These are phyloP conservation scores for Aspergillus kassunensis DNA, from an alignment of 495 filamentous ascomycete genomes.

Conservation along the genomic window DNA sequence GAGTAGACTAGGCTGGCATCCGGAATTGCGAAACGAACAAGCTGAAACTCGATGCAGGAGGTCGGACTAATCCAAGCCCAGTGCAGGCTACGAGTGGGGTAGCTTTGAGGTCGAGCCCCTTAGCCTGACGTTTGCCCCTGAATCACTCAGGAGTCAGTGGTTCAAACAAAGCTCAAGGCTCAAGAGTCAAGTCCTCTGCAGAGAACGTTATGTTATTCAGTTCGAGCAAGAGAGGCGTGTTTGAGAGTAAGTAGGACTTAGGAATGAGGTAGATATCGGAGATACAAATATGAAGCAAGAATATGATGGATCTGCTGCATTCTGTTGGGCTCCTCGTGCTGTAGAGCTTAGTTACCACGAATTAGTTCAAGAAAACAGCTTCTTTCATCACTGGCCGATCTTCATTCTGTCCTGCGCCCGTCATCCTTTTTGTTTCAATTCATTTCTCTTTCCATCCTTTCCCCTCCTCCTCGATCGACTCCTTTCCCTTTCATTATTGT, in stretches of 20 bases:
- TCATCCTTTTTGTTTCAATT: constrained; percentile 16
- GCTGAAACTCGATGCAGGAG: constrained; percentile 2
- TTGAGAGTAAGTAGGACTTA: no score
- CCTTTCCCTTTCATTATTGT: constrained; percentile 16
- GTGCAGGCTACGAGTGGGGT: constrained; percentile 13
- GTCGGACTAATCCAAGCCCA: constrained; percentile 7
- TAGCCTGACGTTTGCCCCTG: constrained; percentile 18
- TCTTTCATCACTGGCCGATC: constrained; percentile 17
- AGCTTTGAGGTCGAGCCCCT: constrained; percentile 13
- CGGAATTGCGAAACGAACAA: not conserved
- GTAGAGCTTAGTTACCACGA: no score
- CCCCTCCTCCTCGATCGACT: constrained; percentile 13
- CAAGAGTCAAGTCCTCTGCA: no score
- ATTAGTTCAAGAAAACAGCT: constrained; percentile 7
- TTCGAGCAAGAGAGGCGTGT: no score
- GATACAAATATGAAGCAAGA: not conserved
- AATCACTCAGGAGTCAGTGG: not conserved
- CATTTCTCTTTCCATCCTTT: constrained; percentile 12
- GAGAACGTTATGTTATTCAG: no score
- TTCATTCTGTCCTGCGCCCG: constrained; percentile 20
- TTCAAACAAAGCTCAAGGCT: no score
- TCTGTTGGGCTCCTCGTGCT: constrained; percentile 11
- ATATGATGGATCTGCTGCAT: not conserved
- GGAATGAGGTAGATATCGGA: no score
- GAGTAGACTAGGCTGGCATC: not conserved